Evolutionary conservation across 2,329 filamentous ascomycete genomes (phyloP).

Genomic region (Malbranchea zuffiana): DNA sequence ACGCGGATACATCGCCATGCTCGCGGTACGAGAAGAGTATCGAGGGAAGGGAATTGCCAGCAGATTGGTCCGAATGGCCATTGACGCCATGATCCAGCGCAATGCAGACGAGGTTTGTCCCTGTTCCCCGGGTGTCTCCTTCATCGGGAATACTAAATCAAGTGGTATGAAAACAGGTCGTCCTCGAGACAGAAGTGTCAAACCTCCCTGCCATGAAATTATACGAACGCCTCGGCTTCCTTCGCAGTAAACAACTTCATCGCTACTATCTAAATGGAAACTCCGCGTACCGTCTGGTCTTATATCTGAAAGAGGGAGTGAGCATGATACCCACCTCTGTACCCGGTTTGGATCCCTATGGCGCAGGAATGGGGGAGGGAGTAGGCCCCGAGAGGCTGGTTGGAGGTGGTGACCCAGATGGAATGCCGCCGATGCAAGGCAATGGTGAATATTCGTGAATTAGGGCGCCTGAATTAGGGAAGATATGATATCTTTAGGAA

Average conservation of each 20-base stretch:
- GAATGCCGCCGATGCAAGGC: constrained; percentile 12
- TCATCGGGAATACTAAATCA: not conserved
- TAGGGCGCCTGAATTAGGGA: too few species aligned
- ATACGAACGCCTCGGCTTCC: constrained; percentile 84
- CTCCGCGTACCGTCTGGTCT: constrained; percentile 77
- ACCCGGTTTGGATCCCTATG: constrained; percentile 25
- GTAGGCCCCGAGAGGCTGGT: constrained; percentile 17
- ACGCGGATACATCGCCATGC: constrained; percentile 95
- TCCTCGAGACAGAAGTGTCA: constrained; percentile 89
- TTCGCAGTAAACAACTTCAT: constrained; percentile 84
- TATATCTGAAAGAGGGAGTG: constrained; percentile 60
- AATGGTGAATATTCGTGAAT: constrained; percentile 15
- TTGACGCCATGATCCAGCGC: constrained; percentile 76
- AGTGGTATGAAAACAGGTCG: constrained; percentile 44
- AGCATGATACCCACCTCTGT: constrained; percentile 30
- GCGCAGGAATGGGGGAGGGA: not conserved
- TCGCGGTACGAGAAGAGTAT: constrained; percentile 73
- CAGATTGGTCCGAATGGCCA: constrained; percentile 74
- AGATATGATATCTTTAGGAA: too few species aligned
- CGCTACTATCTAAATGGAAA: constrained; percentile 95
- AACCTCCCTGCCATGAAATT: constrained; percentile 83
- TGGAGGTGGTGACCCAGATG: constrained; percentile 10
- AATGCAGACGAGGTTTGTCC: constrained; percentile 65
- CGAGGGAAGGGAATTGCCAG: constrained; percentile 82
- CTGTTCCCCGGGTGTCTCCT: not conserved